Base-by-base conservation (phyloP, 108 stramenopile species). In the Mayamaea pseudoterrestris region DNA sequence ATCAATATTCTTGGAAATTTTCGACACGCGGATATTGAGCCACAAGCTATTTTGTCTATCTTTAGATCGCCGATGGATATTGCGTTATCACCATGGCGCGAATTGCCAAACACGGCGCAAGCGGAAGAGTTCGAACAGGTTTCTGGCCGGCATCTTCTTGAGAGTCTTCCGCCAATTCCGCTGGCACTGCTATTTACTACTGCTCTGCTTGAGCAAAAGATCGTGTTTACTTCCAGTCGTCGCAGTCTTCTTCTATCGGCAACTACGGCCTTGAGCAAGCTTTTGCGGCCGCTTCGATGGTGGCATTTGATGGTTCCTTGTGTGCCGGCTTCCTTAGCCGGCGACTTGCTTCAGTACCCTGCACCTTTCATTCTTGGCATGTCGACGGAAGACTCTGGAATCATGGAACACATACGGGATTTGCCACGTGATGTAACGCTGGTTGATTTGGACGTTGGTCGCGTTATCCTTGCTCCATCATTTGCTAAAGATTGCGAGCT, bases 391-490 rank as follows among this genome's bases (percentile, higher is more conserved):
- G 80, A 79, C 28, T 60, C 62, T 25, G 65, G 66, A 18, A 80
- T 71, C 35, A 46, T 66, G 25, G 68, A 58, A 7, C 47, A 84
- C 27, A 61, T 90, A 24, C 65, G 65, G 18, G 64, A 74, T 12
- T 60, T 90, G 12, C 88, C 88, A 22, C 39, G 58, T 20, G 88
- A 90, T 61, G 76, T 90, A 1, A 83, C 83, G 5, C 39, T 90
- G 58, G 82, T 90, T n/a, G 83, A 90, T 51, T 56, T 90, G 60
- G 88, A 90, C 48, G 78, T 83, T n/a, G 88, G 88, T 0, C 57
- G 83, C 32, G 88, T 90, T 0, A 90, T 90, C 32, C 52, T 90
- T 50, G 82, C 87, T 28, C 64, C 80, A 34, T 69, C 69, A 0
- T 35, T 61, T 35, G 69, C 66, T 46, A 29, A 41, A 45, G 20